Evolutionary conservation across 129 eudicot species (phyloP), one percentile per base, ranked within the genome.

Genomic region (Gnaphalium uliginosum): DNA sequence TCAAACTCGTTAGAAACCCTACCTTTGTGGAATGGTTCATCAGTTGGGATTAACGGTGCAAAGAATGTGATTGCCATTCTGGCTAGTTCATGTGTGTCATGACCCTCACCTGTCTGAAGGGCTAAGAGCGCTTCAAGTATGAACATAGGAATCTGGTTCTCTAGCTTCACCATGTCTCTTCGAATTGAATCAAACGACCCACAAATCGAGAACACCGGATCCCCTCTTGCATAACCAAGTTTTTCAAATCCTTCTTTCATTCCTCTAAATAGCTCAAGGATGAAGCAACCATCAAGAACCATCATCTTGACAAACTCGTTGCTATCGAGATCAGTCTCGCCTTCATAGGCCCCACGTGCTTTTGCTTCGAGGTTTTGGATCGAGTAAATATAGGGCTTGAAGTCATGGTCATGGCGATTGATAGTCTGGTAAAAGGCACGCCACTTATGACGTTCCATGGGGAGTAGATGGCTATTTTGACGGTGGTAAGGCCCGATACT

Each of bases 371-470:
- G 77, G 18, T 86, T 78, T 46, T 75, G 79, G 54, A 86, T 71
- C 6, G 87, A 77, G 51, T 91, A 81, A 8, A 88, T 82, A 66
- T 91, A 91, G 30, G 73, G 19, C 18, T 53, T 57, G 25, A 88
- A 78, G 25, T 76, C 76, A 7, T 82, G 90, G 11, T 75, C 37
- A 2, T 79, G 75, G 21, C 89, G 86, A 70, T 81, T 81, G 41
- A 86, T 74, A 33, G 85, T 80, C 39, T 75, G 86, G 72, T 78
- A 69, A 0, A 91, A 69, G 23, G 92, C 88, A 27, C 95, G 82
- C 95, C 97, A 91, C 66, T 88, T 91, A 70, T 91, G 92, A 57
- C 78, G 90, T 10, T 88, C 90, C 97, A 91, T 91, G 25, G 74
- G 37, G 2, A 81, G 88, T 4, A 82, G 88, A 5, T 85, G 79